Conservation (phyloP, 140 eudicot species). For the Flaveria floridana region DNA sequence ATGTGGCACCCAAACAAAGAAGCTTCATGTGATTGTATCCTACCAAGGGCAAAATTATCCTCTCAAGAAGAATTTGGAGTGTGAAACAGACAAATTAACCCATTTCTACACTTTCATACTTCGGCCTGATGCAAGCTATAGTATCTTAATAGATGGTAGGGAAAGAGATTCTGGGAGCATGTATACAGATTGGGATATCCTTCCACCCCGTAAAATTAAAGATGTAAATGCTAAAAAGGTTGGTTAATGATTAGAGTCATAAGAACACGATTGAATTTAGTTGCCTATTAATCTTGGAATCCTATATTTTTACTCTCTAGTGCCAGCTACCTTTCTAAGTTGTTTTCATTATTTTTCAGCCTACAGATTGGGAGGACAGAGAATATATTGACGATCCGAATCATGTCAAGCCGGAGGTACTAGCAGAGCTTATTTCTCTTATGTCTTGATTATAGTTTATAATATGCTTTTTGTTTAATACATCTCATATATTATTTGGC, state of each 20-base stretch:
- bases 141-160: constrained; percentile 74
- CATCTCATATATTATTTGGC: constrained; percentile 16
- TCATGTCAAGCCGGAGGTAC: constrained; percentile 89
- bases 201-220: constrained; percentile 88
- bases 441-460: constrained; percentile 2
- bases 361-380: constrained; percentile 93
- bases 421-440: constrained; percentile 1
- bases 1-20: constrained; percentile 93
- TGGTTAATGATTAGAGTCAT: neutral
- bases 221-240: constrained; percentile 88
- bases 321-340: neutral
- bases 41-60: constrained; percentile 99
- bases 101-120: constrained; percentile 94
- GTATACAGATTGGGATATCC: constrained; percentile 97
- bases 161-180: constrained; percentile 98
- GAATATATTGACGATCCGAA: constrained; percentile 90
- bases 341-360: constrained; percentile 47
- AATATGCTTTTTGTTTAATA: neutral
- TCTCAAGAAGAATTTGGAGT: constrained; percentile 82
- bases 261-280: neutral
- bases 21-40: constrained; percentile 84
- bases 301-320: neutral
- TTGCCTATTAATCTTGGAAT: constrained; percentile 10
- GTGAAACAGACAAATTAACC: constrained; percentile 93
- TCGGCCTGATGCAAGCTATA: constrained; percentile 90